Conservation (phyloP, 805 yeast genomes). For the Candida coquimbonensis region DNA sequence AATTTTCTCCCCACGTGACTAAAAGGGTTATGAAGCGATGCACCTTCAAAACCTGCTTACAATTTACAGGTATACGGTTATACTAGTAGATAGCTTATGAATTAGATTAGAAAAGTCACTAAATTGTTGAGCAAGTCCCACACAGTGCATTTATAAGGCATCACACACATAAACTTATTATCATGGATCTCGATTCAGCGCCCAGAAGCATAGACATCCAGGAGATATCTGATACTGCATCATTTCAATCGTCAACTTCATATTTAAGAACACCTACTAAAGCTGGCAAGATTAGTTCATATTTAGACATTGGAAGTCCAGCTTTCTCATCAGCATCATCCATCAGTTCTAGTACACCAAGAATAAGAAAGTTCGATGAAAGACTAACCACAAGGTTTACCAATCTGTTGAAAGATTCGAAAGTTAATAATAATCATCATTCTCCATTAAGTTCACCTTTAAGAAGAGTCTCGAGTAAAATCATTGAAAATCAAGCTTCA, state of each 20-base stretch:
- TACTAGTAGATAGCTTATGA: too few species aligned
- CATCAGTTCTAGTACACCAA: slow-evolving; percentile 1
- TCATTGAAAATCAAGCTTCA: not conserved
- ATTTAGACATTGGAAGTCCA: slow-evolving; percentile 3
- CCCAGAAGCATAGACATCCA: not conserved
- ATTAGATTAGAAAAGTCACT: too few species aligned
- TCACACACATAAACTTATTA: not conserved
- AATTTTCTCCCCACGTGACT: too few species aligned
- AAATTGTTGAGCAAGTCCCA: too few species aligned
- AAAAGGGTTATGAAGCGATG: too few species aligned
- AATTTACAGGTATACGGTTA: too few species aligned
- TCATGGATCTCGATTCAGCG: not conserved
- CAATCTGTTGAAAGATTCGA: not conserved
- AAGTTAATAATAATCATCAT: not conserved
- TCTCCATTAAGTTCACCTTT: not conserved
- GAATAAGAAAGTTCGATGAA: slow-evolving; percentile 7
- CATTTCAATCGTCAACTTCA: not conserved
- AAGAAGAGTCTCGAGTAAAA: not conserved
- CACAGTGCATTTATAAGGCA: too few species aligned
- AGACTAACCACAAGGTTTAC: slow-evolving; percentile 5
- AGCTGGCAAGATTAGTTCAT: not conserved
- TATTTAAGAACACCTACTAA: slow-evolving; percentile 3
- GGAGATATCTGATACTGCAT: slow-evolving; percentile 1
- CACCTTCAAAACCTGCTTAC: too few species aligned
- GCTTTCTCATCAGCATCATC: slow-evolving; percentile 6